A percentile compares a stretch with the other conserved stretches of the same genome.
phyloP scores from a whole-genome alignment of 495 filamentous ascomycete genomes.

The Thozetella sp. region DNA sequence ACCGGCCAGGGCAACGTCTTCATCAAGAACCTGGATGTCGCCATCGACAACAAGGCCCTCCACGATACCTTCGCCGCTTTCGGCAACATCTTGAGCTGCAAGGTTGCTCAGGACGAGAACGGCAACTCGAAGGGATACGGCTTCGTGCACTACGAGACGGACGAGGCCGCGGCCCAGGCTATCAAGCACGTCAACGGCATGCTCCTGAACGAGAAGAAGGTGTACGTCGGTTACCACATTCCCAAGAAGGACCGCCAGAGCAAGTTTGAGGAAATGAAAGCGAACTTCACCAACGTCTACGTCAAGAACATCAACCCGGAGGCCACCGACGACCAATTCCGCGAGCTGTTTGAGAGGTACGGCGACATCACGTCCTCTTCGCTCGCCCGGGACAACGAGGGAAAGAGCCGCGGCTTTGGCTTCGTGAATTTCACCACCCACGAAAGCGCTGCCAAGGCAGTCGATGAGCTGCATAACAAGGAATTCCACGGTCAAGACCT shows the following conservation, averaged over 20 bases:
- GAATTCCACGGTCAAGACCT: slow-evolving; percentile 92
- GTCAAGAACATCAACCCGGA: slow-evolving; percentile 97
- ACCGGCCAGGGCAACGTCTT: slow-evolving; percentile 99
- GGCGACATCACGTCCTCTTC: slow-evolving; percentile 96
- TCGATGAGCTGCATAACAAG: slow-evolving; percentile 89
- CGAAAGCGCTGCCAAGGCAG: slow-evolving; percentile 82
- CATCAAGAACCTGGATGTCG: slow-evolving; percentile 99
- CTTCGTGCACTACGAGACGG: slow-evolving; percentile 99
- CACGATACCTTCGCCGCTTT: slow-evolving; percentile 99
- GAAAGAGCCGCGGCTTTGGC: slow-evolving; percentile 96
- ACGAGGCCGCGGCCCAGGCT: slow-evolving; percentile 92
- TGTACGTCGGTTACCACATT: slow-evolving; percentile 98
- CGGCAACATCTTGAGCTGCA: slow-evolving; percentile 98
- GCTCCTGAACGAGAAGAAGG: slow-evolving; percentile 99
- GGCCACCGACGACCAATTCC: slow-evolving; percentile 91
- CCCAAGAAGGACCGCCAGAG: slow-evolving; percentile 99
- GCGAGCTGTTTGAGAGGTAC: slow-evolving; percentile 84
- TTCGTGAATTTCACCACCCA: slow-evolving; percentile 98
- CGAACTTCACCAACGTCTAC: slow-evolving; percentile 99
- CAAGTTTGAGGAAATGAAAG: slow-evolving; percentile 99
- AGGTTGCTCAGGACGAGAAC: slow-evolving; percentile 97
- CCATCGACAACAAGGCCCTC: slow-evolving; percentile 99
- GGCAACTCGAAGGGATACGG: slow-evolving; percentile 97
- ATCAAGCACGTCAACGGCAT: slow-evolving; percentile 99
- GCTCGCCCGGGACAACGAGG: slow-evolving; percentile 83